Conservation (phyloP, 2,329 filamentous ascomycete species). For the Colletotrichum filicis region DNA sequence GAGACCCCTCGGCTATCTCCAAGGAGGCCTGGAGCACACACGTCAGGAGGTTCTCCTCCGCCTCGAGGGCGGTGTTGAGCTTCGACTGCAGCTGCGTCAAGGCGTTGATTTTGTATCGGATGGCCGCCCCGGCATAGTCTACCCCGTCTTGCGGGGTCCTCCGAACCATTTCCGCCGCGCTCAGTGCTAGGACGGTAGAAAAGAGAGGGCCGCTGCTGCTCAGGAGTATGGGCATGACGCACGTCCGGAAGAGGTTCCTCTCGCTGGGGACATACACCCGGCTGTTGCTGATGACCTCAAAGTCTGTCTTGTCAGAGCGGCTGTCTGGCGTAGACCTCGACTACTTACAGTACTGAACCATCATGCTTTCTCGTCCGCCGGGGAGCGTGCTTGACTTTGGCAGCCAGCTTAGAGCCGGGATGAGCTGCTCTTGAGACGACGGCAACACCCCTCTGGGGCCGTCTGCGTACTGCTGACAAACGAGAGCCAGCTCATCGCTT, state of each 20-base stretch:
- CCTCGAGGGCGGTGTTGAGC: neutral
- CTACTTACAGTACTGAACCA: constrained; percentile 20
- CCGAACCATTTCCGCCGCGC: constrained; percentile 6
- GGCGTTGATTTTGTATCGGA: constrained; percentile 4
- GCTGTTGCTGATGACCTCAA: constrained; percentile 19
- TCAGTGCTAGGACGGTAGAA: constrained; percentile 4
- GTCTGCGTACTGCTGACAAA: constrained; percentile 8
- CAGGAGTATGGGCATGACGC: constrained; percentile 11
- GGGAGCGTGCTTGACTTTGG: neutral
- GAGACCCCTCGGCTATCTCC: constrained; percentile 15
- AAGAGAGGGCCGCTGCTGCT: constrained; percentile 11
- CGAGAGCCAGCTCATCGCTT: constrained; percentile 10
- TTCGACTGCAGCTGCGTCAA: constrained; percentile 9
- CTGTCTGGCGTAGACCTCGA: neutral
- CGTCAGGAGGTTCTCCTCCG: constrained; percentile 6
- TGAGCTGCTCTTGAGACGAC: no score
- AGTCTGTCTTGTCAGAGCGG: neutral
- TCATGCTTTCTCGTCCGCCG: neutral
- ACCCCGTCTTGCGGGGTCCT: neutral
- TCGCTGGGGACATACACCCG: constrained; percentile 8
- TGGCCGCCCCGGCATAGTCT: neutral
- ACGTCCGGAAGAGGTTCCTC: constrained; percentile 11
- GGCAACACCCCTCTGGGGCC: neutral
- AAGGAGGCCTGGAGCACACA: constrained; percentile 21
- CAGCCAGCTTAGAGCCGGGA: no score